Evolutionary conservation across 768 basidiomycete species (phyloP).

Genomic region (Lactarius quietus): DNA sequence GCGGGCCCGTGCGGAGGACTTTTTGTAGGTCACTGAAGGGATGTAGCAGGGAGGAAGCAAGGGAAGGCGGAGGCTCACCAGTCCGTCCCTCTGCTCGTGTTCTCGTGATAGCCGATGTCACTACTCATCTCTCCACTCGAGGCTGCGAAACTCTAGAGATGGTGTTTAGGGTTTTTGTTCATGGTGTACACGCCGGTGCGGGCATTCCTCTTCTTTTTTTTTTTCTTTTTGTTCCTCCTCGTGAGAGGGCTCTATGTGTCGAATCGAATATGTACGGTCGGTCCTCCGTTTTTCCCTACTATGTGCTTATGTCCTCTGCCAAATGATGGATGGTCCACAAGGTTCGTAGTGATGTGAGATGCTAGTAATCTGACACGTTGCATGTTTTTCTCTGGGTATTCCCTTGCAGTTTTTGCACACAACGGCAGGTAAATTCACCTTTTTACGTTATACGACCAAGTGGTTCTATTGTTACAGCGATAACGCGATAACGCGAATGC

Average conservation of each 20-base stretch:
- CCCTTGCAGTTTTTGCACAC: background rate
- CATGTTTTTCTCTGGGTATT: constrained; percentile 1
- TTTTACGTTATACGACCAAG: background rate
- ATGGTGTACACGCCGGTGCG: constrained; percentile 27
- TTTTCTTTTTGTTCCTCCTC: constrained; percentile 11
- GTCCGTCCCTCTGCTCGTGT: constrained; percentile 34
- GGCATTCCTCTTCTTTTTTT: constrained; percentile 20
- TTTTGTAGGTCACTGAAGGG: constrained; percentile 43
- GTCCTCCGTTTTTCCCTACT: constrained; percentile 27
- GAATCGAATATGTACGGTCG: constrained; percentile 30
- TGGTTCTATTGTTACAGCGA: no score
- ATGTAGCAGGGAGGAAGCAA: constrained; percentile 1
- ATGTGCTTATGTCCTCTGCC: constrained; percentile 19
- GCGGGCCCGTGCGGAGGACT: constrained; percentile 83
- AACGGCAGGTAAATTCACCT: background rate
- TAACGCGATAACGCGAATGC: background rate
- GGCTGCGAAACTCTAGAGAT: constrained; percentile 16
- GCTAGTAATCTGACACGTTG: constrained; percentile 13
- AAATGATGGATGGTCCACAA: constrained; percentile 18
- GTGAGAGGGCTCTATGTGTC: constrained; percentile 15
- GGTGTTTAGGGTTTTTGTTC: constrained; percentile 6
- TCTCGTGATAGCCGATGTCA: constrained; percentile 19
- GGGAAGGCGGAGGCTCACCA: constrained; percentile 29
- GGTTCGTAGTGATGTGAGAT: constrained; percentile 20
- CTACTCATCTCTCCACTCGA: constrained; percentile 28